These are phyloP conservation scores for Pestalotiopsis sp. DNA, from an alignment of 2,329 filamentous ascomycete genomes.

Conservation along the genomic window DNA sequence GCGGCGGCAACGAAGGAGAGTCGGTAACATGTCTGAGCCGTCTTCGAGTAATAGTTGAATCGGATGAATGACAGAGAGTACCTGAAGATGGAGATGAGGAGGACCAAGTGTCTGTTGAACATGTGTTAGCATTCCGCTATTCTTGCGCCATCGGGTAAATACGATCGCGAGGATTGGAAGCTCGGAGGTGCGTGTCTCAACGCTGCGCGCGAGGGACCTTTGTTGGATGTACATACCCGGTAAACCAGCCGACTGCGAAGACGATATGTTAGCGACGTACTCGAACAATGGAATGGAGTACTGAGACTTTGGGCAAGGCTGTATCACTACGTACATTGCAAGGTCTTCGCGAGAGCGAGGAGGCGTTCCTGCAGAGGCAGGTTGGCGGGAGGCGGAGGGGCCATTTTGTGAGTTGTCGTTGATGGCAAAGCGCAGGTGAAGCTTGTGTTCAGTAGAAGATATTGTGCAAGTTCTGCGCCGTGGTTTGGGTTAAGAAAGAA, in stretches of 20 bases:
- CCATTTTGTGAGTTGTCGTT: slow-evolving; percentile 49
- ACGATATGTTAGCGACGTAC: slow-evolving; percentile 35
- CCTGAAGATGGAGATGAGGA: slow-evolving; percentile 80
- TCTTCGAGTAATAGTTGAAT: slow-evolving; percentile 81
- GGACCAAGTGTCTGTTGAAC: slow-evolving; percentile 72
- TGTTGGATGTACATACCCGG: slow-evolving; percentile 63
- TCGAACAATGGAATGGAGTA: slow-evolving; percentile 20
- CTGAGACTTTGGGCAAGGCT: slow-evolving; percentile 20
- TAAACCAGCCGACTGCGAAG: slow-evolving; percentile 73
- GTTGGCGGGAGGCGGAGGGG: slow-evolving; percentile 72
- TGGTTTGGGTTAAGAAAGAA: not conserved
- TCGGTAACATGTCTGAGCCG: slow-evolving; percentile 85
- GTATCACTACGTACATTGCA: slow-evolving; percentile 73
- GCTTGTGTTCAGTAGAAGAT: slow-evolving; percentile 13
- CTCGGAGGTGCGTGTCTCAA: not conserved
- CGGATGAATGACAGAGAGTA: slow-evolving; percentile 86
- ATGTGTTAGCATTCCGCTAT: slow-evolving; percentile 15
- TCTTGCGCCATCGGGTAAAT: not conserved
- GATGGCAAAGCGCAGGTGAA: slow-evolving; percentile 6
- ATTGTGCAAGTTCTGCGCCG: not conserved
- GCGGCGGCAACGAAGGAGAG: slow-evolving; percentile 87
- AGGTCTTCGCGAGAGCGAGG: slow-evolving; percentile 78
- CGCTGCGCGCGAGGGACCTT: not conserved
- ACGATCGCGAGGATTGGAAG: no score
- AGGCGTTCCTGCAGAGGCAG: slow-evolving; percentile 76